phyloP scores from a whole-genome alignment of 495 filamentous ascomycete species.

The Pyrenopolyporus hunteri region DNA sequence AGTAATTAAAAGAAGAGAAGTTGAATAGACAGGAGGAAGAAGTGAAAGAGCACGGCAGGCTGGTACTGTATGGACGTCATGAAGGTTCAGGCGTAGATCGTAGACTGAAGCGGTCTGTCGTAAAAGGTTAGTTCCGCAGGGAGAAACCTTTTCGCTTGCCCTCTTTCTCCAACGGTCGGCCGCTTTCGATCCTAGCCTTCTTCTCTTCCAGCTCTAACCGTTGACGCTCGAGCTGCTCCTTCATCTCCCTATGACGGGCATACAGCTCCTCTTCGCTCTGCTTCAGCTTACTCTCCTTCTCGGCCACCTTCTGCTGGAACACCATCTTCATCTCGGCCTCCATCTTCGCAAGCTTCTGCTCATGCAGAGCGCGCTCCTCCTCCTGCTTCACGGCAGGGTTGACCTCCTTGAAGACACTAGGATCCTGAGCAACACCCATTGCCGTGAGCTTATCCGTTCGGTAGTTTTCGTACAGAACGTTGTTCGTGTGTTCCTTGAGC shows the following conservation, averaged over 20 bases:
- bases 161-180: constrained; percentile 95
- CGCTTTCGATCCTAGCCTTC: constrained; percentile 90
- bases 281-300: constrained; percentile 99
- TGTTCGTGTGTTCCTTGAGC: constrained; percentile 99
- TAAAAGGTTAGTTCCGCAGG: constrained; percentile 70
- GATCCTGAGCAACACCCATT: constrained; percentile 98
- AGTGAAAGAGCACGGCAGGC: constrained; percentile 52
- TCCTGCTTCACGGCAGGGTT: constrained; percentile 99
- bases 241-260: constrained; percentile 98
- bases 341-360: constrained; percentile 99
- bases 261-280: constrained; percentile 99
- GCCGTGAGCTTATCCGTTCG: constrained; percentile 96
- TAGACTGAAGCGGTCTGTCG: constrained; percentile 43
- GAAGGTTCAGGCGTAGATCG: constrained; percentile 52
- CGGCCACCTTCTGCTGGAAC: constrained; percentile 99
- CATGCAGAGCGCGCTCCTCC: constrained; percentile 95
- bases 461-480: constrained; percentile 98
- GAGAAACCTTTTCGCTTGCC: constrained; percentile 98
- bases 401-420: constrained; percentile 99
- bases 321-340: constrained; percentile 99
- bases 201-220: constrained; percentile 95
- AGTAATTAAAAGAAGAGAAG: constrained; percentile 55
- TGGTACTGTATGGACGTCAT: constrained; percentile 59
- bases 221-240: constrained; percentile 96
- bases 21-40: constrained; percentile 50